These are phyloP conservation scores for Quercus bicolor DNA, from an alignment of 306 rosid genomes.

Conservation along the genomic window DNA sequence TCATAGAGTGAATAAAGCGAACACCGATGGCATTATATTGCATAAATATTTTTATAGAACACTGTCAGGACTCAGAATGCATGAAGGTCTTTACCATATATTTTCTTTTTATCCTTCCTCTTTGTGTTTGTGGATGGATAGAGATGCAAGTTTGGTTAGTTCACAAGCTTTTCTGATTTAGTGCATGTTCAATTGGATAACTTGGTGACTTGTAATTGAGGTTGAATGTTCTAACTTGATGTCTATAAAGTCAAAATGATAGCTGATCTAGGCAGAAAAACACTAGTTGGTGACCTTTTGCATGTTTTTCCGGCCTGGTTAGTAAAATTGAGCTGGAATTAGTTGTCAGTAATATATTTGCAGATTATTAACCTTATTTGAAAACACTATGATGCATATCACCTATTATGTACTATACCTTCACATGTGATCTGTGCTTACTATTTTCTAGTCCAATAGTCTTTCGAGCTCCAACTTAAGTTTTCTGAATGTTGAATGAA, in stretches of 20 bases:
- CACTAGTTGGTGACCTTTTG: background rate
- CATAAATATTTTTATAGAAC: background rate
- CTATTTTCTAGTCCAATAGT: background rate
- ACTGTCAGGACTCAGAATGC: background rate
- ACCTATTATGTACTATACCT: background rate
- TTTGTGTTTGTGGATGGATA: background rate
- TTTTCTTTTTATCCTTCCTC: background rate
- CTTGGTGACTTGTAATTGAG: background rate
- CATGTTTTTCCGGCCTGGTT: background rate
- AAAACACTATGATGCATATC: background rate
- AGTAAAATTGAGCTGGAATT: background rate
- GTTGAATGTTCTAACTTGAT: background rate
- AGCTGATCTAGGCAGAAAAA: background rate
- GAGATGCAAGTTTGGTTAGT: background rate
- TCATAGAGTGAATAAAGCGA: background rate
- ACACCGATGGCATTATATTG: background rate
- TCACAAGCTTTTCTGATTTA: background rate
- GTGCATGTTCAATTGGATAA: background rate
- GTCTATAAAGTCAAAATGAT: background rate
- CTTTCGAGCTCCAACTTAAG: background rate
- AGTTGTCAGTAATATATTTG: background rate
- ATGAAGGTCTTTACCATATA: background rate
- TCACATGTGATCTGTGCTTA: background rate
- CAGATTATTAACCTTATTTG: background rate
- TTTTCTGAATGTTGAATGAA: constrained; percentile 19